Percentiles rank a stretch among this genome's conserved stretches.
Evolutionary conservation across 2,329 filamentous ascomycete genomes (phyloP).

Genomic region (Colletotrichum lindemuthianum): DNA sequence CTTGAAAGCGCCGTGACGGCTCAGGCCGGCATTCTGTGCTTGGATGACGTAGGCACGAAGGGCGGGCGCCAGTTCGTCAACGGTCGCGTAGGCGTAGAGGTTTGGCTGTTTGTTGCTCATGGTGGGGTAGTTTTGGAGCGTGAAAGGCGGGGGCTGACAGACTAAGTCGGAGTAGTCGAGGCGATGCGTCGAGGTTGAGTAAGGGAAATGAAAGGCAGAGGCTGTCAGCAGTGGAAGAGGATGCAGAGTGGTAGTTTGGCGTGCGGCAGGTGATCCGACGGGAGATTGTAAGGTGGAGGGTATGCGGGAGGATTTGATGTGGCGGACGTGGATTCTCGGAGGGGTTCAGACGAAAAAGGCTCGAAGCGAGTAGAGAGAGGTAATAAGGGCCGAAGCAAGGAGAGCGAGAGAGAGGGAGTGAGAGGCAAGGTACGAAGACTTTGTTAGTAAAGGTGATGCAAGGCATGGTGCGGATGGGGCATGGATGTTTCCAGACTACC

Average conservation of each 20-base stretch:
- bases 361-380: slow-evolving; percentile 15
- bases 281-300: too few relatives aligned
- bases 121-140: slow-evolving; percentile 32
- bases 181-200: slow-evolving; percentile 21
- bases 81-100: slow-evolving; percentile 82
- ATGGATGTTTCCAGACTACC: slow-evolving; percentile 34
- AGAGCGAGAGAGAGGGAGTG: too few relatives aligned
- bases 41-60: slow-evolving; percentile 86
- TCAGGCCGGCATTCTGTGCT: slow-evolving; percentile 81
- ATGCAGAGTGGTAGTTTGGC: slow-evolving; percentile 2
- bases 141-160: slow-evolving; percentile 28
- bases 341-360: slow-evolving; percentile 32
- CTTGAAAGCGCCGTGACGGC: slow-evolving; percentile 87
- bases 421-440: too few relatives aligned
- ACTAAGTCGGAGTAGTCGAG: slow-evolving; percentile 16
- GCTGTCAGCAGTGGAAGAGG: slow-evolving; percentile 10
- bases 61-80: slow-evolving; percentile 76
- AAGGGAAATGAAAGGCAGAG: slow-evolving; percentile 6
- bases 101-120: slow-evolving; percentile 70
- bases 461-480: slow-evolving; percentile 19
- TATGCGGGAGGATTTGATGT: slow-evolving; percentile 21
- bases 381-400: slow-evolving; percentile 34
- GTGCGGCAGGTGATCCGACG: too few relatives aligned
- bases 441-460: too few relatives aligned
- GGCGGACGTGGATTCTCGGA: slow-evolving; percentile 10